phyloP scores from a whole-genome alignment of 805 yeast genomes.

The Myxozyma neglecta region DNA sequence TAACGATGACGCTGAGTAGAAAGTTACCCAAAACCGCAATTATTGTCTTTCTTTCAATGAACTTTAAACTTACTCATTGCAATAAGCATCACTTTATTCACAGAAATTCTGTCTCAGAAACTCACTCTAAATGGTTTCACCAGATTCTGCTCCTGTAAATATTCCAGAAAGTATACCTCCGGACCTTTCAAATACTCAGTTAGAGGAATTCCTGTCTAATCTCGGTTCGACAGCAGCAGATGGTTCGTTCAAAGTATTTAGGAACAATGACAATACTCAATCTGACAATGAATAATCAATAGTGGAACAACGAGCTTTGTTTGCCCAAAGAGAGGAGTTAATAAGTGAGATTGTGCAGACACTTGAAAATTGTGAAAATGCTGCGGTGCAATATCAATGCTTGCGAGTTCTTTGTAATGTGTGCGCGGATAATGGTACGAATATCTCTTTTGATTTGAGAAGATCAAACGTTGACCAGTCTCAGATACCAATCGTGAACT shows the following conservation, averaged over 20 bases:
- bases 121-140: too few species aligned
- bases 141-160: too few species aligned
- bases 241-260: neutral
- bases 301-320: neutral
- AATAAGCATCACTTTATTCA: too few species aligned
- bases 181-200: too few species aligned
- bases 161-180: too few species aligned
- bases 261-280: neutral
- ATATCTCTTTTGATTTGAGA: neutral
- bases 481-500: neutral
- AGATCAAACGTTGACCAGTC: neutral
- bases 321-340: neutral
- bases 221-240: neutral
- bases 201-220: too few species aligned
- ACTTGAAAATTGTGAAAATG: neutral
- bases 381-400: slow-evolving; percentile 7
- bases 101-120: too few species aligned
- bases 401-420: slow-evolving; percentile 14
- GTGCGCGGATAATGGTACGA: slow-evolving; percentile 20
- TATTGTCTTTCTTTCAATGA: too few species aligned
- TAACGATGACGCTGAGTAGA: too few species aligned
- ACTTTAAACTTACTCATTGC: too few species aligned
- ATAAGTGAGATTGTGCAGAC: neutral
- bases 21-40: too few species aligned
- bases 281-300: neutral